A percentile compares a stretch with the other conserved stretches of the same genome.
phyloP scores from a whole-genome alignment of 805 yeast species.

The Yarrowia yakushimensis region DNA sequence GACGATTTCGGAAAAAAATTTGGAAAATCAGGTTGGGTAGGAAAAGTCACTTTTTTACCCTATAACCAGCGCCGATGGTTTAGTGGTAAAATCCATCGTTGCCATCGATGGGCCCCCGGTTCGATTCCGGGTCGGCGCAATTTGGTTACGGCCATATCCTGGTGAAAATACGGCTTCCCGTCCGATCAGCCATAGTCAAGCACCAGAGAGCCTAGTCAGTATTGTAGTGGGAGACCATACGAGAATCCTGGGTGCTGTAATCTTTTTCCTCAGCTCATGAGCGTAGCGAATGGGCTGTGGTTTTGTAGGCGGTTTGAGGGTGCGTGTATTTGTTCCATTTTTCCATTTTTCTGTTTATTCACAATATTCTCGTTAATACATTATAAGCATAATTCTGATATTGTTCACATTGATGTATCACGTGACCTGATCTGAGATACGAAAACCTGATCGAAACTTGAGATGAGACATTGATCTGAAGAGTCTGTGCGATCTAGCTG shows the following conservation, averaged over 20 bases:
- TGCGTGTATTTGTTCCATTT: no score
- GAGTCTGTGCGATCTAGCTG: no score
- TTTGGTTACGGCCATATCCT: constrained; percentile 20
- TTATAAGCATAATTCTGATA: no score
- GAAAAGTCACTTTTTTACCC: not conserved
- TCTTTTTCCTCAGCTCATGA: not conserved
- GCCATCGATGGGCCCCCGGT: constrained; percentile 23
- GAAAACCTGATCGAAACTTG: no score
- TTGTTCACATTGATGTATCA: no score
- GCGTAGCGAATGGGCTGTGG: no score
- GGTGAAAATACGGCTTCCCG: constrained; percentile 22
- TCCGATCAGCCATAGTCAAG: constrained; percentile 22
- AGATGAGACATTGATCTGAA: no score
- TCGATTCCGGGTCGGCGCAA: constrained; percentile 22
- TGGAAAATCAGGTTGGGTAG: not conserved
- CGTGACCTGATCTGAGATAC: no score
- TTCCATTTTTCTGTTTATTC: no score
- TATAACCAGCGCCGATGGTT: not conserved
- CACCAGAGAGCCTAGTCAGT: constrained; percentile 21
- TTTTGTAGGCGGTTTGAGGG: no score
- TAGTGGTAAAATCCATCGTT: constrained; percentile 20
- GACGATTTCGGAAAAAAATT: not conserved
- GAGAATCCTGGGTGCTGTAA: constrained; percentile 22
- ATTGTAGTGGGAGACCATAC: constrained; percentile 21
- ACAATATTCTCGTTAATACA: not conserved